Conservation (phyloP, 495 filamentous ascomycete species). For the Xylaria palmicola region DNA sequence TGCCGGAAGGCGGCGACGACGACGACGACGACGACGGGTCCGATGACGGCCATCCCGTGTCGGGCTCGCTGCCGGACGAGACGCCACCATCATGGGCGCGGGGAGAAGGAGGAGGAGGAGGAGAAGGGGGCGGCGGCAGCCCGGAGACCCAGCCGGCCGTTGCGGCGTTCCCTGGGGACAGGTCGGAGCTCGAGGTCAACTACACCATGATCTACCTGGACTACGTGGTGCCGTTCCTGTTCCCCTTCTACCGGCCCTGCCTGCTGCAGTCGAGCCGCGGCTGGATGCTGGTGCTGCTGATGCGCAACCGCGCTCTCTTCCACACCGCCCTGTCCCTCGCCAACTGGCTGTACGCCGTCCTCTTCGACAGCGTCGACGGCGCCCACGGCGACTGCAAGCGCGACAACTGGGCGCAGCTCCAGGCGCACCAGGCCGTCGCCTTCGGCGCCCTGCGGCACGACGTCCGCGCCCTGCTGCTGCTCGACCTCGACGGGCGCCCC, state of each 20-base stretch:
- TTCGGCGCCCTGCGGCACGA: slow-evolving; percentile 43
- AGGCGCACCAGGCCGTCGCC: slow-evolving; percentile 39
- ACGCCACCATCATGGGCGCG: not conserved
- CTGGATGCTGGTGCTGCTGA: slow-evolving; percentile 52
- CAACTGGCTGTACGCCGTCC: slow-evolving; percentile 44
- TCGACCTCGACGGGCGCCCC: slow-evolving; percentile 36
- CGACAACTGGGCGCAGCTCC: slow-evolving; percentile 33
- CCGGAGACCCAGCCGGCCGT: slow-evolving; percentile 1
- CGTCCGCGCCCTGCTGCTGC: slow-evolving; percentile 38
- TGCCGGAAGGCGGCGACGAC: too few relatives aligned
- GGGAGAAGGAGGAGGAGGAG: too few relatives aligned
- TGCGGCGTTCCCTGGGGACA: slow-evolving; percentile 6
- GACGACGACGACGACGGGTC: not conserved
- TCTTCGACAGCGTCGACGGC: slow-evolving; percentile 20
- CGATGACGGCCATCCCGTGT: not conserved
- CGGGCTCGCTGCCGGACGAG: not conserved
- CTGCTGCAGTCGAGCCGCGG: slow-evolving; percentile 45
- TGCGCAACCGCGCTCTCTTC: slow-evolving; percentile 48
- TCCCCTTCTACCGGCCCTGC: slow-evolving; percentile 52
- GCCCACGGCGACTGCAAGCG: slow-evolving; percentile 26
- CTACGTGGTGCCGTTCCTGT: slow-evolving; percentile 51
- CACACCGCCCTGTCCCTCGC: slow-evolving; percentile 47
- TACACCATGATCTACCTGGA: slow-evolving; percentile 50
- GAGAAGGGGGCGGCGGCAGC: too few relatives aligned
- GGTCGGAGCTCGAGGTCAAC: slow-evolving; percentile 11